Conservation (phyloP, 2,329 filamentous ascomycete genomes). For the Alternaria triticimaculans region DNA sequence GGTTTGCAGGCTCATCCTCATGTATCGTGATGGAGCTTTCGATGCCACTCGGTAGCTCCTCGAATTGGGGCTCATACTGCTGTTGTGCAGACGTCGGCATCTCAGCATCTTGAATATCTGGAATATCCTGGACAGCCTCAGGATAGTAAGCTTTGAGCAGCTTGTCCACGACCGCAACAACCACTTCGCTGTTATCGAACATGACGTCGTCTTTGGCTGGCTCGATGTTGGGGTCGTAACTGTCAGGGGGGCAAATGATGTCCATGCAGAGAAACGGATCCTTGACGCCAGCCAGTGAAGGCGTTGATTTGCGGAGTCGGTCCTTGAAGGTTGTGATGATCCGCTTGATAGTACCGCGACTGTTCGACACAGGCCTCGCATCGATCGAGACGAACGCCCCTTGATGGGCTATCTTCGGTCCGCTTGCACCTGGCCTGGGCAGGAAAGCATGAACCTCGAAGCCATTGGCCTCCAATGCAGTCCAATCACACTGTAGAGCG, state of each 20-base stretch:
- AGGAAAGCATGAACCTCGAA: slow-evolving; percentile 66
- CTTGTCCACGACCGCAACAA: slow-evolving; percentile 54
- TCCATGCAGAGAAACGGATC: slow-evolving; percentile 70
- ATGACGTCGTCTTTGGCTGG: slow-evolving; percentile 75
- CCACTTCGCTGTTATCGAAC: slow-evolving; percentile 63
- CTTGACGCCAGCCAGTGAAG: slow-evolving; percentile 42
- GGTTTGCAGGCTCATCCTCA: neutral
- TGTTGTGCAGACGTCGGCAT: slow-evolving; percentile 4
- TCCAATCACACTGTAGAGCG: slow-evolving; percentile 61
- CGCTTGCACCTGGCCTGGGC: slow-evolving; percentile 58
- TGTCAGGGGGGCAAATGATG: slow-evolving; percentile 66
- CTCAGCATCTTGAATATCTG: slow-evolving; percentile 7
- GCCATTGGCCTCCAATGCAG: slow-evolving; percentile 41
- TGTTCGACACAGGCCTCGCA: slow-evolving; percentile 66
- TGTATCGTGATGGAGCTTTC: neutral
- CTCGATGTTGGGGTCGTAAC: slow-evolving; percentile 76
- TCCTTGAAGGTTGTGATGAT: slow-evolving; percentile 62
- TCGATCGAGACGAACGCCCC: slow-evolving; percentile 72
- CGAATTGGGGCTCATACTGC: neutral
- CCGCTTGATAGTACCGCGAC: slow-evolving; percentile 65
- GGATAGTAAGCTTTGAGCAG: slow-evolving; percentile 54
- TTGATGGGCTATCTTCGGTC: slow-evolving; percentile 48
- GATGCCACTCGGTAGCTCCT: neutral
- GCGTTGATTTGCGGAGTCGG: slow-evolving; percentile 49
- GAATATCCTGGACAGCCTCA: slow-evolving; percentile 9